Conservation (phyloP, 2,329 filamentous ascomycete species). For the Sporothrix inflata region DNA sequence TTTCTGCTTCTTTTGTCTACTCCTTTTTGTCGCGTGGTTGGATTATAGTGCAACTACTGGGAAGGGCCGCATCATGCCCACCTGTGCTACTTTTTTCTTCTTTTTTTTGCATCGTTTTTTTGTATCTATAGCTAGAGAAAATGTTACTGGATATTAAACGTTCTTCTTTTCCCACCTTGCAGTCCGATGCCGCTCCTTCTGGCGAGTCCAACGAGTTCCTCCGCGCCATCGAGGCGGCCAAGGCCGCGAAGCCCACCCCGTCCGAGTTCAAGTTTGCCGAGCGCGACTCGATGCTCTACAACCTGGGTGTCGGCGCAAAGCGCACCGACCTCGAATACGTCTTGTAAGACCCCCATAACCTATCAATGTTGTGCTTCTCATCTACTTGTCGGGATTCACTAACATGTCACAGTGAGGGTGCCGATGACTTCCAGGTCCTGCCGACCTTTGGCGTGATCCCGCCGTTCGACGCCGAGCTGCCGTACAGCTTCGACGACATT, state of each 20-base stretch:
- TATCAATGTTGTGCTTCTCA: background rate
- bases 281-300: constrained; percentile 91
- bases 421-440: constrained; percentile 89
- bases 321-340: constrained; percentile 83
- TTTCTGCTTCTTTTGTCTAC: constrained; percentile 36
- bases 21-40: constrained; percentile 9
- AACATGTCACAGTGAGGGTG: constrained; percentile 62
- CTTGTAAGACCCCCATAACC: constrained; percentile 53
- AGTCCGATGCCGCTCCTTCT: constrained; percentile 38
- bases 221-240: constrained; percentile 73
- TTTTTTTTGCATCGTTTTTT: constrained; percentile 29
- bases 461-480: constrained; percentile 80
- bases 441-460: constrained; percentile 97
- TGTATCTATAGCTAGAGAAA: constrained; percentile 30
- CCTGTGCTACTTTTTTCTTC: constrained; percentile 33
- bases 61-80: background rate
- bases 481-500: constrained; percentile 79
- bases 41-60: background rate
- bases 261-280: constrained; percentile 84
- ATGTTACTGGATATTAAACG: constrained; percentile 36
- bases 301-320: constrained; percentile 91
- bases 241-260: constrained; percentile 69
- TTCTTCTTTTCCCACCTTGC: constrained; percentile 28
- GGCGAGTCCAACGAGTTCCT: constrained; percentile 59
- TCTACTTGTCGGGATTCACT: too few relatives aligned